Evolutionary conservation across 257 asterid genomes (phyloP), one percentile per base, ranked within the genome.

Genomic region (Jasminum sambac): DNA sequence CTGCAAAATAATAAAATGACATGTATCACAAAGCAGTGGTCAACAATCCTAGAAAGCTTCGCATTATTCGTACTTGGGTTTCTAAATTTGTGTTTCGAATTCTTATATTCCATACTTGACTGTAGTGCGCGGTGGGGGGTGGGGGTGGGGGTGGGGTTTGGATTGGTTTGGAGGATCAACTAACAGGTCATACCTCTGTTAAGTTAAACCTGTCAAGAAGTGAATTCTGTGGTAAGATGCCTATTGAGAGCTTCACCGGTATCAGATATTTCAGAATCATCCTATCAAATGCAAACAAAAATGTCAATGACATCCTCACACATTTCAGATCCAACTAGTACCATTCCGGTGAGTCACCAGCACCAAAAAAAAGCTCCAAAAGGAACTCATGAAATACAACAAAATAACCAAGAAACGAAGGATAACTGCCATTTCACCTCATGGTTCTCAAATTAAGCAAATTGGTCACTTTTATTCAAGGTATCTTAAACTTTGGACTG

Each of bases 171-270:
- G 44, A 8, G 68, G 67, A 44, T 19, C 68, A 39, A 70, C 59
- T 75, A 42, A 76, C 58, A 63, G 57, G 38, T 23, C 73, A 74
- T 84, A 91, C 99, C 99, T 94, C 98, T 64, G 78, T 86, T 74
- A 94, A 84, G 76, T 84, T 85, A 76, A 80, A 94, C 85, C 83
- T 88, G 80, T 85, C 85, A 72, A 94, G 95, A 60, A 94, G 89
- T 16, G 36, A 74, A 5, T 75, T 67, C 40, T 61, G 72, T 14
- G 98, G 98, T 73, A 94, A 76, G 82, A 88, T 88, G 76, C 98
- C 96, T 36, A 88, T 85, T 11, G 99, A 94, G 74, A 94, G 90
- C 87, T 94, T 94, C 72, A 94, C 98, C 61, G 99, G 98, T 77
- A 91, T 85, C 73, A 91, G 82, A 83, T 89, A 94, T 74, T 91